These are phyloP conservation scores for Xylariaceae sp. DNA, from an alignment of 2,329 filamentous ascomycete species.

Conservation along the genomic window DNA sequence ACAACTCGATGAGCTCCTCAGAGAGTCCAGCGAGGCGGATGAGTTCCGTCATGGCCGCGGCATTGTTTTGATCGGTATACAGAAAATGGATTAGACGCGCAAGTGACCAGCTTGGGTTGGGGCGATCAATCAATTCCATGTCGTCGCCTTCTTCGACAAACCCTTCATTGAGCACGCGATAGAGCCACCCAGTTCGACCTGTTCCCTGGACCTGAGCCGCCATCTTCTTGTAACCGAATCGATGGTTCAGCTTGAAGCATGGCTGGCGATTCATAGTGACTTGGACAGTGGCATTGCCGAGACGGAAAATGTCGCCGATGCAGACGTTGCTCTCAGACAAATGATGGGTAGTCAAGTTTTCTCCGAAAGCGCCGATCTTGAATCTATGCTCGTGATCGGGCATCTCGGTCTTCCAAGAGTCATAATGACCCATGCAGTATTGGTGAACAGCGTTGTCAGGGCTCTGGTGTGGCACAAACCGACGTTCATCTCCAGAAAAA, in stretches of 20 bases:
- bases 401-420: constrained; percentile 47
- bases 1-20: constrained; percentile 42
- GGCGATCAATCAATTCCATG: constrained; percentile 51
- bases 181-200: constrained; percentile 61
- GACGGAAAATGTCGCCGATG: constrained; percentile 57
- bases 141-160: constrained; percentile 51
- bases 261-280: constrained; percentile 60
- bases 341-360: constrained; percentile 54
- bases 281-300: constrained; percentile 49
- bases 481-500: constrained; percentile 57
- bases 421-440: constrained; percentile 57
- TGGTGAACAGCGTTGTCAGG: constrained; percentile 60
- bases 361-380: constrained; percentile 57
- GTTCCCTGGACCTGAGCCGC: constrained; percentile 51
- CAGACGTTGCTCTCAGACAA: constrained; percentile 62
- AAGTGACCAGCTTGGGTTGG: constrained; percentile 56
- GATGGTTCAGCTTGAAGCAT: constrained; percentile 65
- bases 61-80: constrained; percentile 49
- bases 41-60: constrained; percentile 47
- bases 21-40: constrained; percentile 47
- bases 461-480: constrained; percentile 54
- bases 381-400: constrained; percentile 49
- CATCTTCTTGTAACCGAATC: constrained; percentile 60
- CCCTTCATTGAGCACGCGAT: constrained; percentile 55
- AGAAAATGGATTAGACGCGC: constrained; percentile 57